Percentiles rank a stretch among this genome's conserved stretches.
Conservation (phyloP, 345 rosid genomes). For the Eucalyptus dawsonii region DNA sequence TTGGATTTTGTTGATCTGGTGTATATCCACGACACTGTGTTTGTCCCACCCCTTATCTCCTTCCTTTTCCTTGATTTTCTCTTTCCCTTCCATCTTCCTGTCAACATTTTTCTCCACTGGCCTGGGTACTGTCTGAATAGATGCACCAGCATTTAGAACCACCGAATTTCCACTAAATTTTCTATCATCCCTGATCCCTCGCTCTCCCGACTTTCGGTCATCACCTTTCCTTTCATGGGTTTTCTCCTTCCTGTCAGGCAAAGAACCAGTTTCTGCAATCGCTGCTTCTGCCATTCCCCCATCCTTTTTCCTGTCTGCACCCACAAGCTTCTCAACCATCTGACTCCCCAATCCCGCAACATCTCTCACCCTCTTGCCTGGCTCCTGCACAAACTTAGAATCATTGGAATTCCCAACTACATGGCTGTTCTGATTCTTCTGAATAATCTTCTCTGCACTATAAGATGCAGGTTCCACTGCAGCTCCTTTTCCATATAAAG, state of each 20-base stretch:
- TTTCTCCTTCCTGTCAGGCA: constrained; percentile 18
- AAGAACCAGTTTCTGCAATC: constrained; percentile 1
- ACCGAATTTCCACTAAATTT: constrained; percentile 8
- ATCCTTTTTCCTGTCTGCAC: constrained; percentile 9
- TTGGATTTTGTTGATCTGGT: constrained; percentile 10
- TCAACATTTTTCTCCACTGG: constrained; percentile 6
- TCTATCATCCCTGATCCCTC: constrained; percentile 6
- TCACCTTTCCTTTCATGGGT: constrained; percentile 9
- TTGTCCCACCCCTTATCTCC: constrained; percentile 9
- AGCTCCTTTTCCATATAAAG: constrained; percentile 13
- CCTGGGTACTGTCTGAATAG: constrained; percentile 8
- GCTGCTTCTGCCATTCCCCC: constrained; percentile 12
- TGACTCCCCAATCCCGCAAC: constrained; percentile 11
- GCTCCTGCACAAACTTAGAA: constrained; percentile 19
- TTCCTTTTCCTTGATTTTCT: constrained; percentile 16
- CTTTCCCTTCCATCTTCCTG: constrained; percentile 15
- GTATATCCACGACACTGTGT: background rate
- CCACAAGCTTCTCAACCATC: constrained; percentile 11
- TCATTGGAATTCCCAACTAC: constrained; percentile 1
- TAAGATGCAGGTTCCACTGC: constrained; percentile 4
- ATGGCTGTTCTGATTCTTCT: constrained; percentile 12
- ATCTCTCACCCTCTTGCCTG: constrained; percentile 23
- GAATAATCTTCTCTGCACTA: constrained; percentile 10
- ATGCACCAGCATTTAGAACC: constrained; percentile 7
- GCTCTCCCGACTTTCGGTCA: constrained; percentile 12